A percentile compares a stretch with the other conserved stretches of the same genome.
These are phyloP conservation scores for Saccharomycopsis sp. DNA, from an alignment of 805 yeast genomes.

Conservation along the genomic window DNA sequence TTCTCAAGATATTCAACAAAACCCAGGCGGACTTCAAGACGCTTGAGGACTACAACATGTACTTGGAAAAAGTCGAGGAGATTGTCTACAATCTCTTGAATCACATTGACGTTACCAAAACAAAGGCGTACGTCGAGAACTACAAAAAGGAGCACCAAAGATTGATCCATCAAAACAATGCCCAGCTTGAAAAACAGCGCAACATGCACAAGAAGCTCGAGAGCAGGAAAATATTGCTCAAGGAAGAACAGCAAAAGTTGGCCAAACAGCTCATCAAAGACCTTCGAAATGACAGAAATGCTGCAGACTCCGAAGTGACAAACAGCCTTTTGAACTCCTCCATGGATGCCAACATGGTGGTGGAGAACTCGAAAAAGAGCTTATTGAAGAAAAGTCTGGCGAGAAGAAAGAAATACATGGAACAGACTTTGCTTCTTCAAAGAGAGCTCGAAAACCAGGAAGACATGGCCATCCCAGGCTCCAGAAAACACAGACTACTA, in stretches of 20 bases:
- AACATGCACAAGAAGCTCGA: conserved; percentile 54
- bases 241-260: conserved; percentile 37
- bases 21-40: conserved; percentile 61
- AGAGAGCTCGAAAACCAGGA: conserved; percentile 27
- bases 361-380: conserved; percentile 43
- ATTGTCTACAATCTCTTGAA: conserved; percentile 69
- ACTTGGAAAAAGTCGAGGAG: conserved; percentile 77
- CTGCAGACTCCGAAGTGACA: conserved; percentile 48
- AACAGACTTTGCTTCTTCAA: conserved; percentile 30
- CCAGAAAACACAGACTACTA: conserved; percentile 24
- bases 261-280: conserved; percentile 63
- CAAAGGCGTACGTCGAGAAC: conserved; percentile 55
- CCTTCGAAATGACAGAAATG: conserved; percentile 41
- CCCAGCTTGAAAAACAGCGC: conserved; percentile 61
- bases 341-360: conserved; percentile 34
- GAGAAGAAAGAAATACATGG: conserved; percentile 38
- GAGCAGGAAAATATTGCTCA: conserved; percentile 62
- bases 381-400: conserved; percentile 56
- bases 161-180: conserved; percentile 67
- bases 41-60: conserved; percentile 57
- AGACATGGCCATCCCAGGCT: conserved; percentile 24
- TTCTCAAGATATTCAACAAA: conserved; percentile 70
- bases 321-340: conserved; percentile 35
- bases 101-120: conserved; percentile 57
- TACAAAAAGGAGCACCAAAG: conserved; percentile 69